Evolutionary conservation across 768 basidiomycete species (phyloP).

Genomic region (Tephrocybe rancida): DNA sequence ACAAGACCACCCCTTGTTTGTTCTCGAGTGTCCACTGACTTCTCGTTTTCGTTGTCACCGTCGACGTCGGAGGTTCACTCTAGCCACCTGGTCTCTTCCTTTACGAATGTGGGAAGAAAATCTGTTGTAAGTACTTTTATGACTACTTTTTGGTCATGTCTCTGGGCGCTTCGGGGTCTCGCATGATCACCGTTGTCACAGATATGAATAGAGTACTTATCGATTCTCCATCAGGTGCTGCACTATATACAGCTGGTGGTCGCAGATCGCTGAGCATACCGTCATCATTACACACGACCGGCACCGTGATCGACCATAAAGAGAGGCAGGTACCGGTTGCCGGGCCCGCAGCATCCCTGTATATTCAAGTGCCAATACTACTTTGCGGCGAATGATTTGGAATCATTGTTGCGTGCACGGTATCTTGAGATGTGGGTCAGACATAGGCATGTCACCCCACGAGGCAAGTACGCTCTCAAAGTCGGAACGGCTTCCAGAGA

Average conservation of each 20-base stretch:
- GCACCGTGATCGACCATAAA: not conserved
- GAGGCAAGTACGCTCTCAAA: slow-evolving; percentile 4
- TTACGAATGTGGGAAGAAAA: not conserved
- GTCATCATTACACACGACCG: not conserved
- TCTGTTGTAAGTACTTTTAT: not conserved
- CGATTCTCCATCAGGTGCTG: slow-evolving; percentile 1
- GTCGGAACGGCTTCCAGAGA: no score
- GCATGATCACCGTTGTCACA: not conserved
- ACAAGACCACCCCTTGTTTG: no score
- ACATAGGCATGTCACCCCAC: slow-evolving; percentile 4
- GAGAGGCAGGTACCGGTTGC: no score
- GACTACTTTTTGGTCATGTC: not conserved
- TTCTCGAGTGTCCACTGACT: no score
- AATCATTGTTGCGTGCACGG: not conserved
- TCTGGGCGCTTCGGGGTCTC: slow-evolving; percentile 1
- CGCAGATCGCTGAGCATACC: not conserved
- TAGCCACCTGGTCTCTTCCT: not conserved
- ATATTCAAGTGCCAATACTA: not conserved
- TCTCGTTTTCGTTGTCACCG: not conserved
- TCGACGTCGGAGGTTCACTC: slow-evolving; percentile 3
- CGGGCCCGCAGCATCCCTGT: no score
- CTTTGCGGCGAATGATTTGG: not conserved
- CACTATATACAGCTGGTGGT: not conserved
- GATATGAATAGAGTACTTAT: not conserved
- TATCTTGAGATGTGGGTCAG: slow-evolving; percentile 10